Evolutionary conservation across 176 grass and related monocot species (phyloP).

Genomic region (Triticum dicoccoides): DNA sequence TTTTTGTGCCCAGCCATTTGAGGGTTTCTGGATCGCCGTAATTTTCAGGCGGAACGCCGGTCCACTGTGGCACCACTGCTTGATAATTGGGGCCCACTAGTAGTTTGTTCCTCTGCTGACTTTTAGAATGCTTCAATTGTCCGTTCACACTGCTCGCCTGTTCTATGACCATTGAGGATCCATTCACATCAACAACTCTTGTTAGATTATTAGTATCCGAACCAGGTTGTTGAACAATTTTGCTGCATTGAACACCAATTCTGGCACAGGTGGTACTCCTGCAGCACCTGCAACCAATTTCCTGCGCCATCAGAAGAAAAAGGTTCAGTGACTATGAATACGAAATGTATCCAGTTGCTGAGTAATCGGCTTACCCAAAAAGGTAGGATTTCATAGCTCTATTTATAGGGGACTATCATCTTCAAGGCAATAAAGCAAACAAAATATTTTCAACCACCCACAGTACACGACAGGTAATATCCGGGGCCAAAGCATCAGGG

Average conservation of each 20-base stretch:
- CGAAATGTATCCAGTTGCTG: background rate
- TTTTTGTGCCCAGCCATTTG: conserved; percentile 67
- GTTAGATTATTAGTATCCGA: background rate
- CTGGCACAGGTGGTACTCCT: conserved; percentile 1
- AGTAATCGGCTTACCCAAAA: background rate
- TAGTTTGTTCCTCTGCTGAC: conserved; percentile 27
- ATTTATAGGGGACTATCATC: background rate
- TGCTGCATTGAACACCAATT: conserved; percentile 1
- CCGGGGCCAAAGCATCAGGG: background rate
- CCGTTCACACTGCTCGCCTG: background rate
- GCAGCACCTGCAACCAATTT: conserved; percentile 28
- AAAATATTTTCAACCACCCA: background rate
- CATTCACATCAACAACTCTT: conserved; percentile 8
- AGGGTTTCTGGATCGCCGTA: conserved; percentile 28
- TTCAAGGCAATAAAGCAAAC: background rate
- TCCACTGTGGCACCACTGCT: conserved; percentile 29
- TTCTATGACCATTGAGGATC: background rate
- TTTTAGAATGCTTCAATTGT: conserved; percentile 36
- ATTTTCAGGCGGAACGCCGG: conserved; percentile 8
- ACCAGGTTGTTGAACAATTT: background rate
- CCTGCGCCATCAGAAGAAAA: conserved; percentile 23
- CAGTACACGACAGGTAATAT: background rate
- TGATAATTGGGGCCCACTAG: conserved; percentile 39
- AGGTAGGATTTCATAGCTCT: background rate
- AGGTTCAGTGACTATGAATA: background rate